Conservation (phyloP, 495 filamentous ascomycete genomes). For the Xylaria sp. region DNA sequence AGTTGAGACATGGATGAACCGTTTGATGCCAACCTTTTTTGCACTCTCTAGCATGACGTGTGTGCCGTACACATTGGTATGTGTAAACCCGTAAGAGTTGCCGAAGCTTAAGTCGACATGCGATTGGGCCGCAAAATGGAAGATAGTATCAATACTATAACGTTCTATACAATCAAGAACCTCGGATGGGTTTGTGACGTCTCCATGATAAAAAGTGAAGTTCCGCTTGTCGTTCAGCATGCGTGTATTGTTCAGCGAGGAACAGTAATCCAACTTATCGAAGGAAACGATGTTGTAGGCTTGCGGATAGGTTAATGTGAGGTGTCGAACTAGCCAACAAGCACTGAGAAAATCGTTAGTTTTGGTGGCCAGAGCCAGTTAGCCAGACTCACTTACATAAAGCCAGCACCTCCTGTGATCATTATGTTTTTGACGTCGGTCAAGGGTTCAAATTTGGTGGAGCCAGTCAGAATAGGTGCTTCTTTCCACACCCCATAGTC, state of each 20-base stretch:
- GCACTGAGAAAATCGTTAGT: constrained; percentile 48
- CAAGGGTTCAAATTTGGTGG: constrained; percentile 67
- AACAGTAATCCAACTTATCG: constrained; percentile 78
- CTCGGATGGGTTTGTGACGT: constrained; percentile 67
- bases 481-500: constrained; percentile 67
- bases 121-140: constrained; percentile 79
- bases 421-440: constrained; percentile 73
- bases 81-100: constrained; percentile 73
- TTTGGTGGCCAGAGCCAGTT: background rate
- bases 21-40: constrained; percentile 65
- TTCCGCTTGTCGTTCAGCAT: constrained; percentile 65
- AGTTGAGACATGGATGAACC: constrained; percentile 76
- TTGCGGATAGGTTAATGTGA: constrained; percentile 68
- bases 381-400: constrained; percentile 66
- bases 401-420: constrained; percentile 75
- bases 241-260: constrained; percentile 73
- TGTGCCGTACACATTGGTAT: constrained; percentile 75
- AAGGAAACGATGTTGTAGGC: constrained; percentile 77
- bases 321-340: constrained; percentile 76
- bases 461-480: constrained; percentile 68
- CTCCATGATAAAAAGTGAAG: constrained; percentile 77
- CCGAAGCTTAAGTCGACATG: constrained; percentile 77
- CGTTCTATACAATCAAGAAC: constrained; percentile 65
- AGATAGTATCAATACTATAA: constrained; percentile 73
- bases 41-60: constrained; percentile 74